Evolutionary conservation across 768 basidiomycete genomes (phyloP).

Genomic region (Cyathus striatus): DNA sequence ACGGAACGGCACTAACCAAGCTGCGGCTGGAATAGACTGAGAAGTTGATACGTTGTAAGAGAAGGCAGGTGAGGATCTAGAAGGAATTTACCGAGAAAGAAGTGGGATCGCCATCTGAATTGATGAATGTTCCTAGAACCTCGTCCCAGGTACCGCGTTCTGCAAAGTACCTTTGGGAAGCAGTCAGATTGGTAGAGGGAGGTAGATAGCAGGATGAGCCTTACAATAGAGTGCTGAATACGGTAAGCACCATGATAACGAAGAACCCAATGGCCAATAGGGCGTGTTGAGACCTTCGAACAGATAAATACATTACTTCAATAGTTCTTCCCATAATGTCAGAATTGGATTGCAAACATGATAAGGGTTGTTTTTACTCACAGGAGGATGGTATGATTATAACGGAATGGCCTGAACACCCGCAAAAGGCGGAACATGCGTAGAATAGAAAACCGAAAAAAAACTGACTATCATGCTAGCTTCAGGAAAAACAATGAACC

Average conservation of each 20-base stretch:
- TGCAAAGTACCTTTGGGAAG: slow-evolving; percentile 81
- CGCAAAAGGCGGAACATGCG: slow-evolving; percentile 85
- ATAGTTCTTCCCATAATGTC: slow-evolving; percentile 52
- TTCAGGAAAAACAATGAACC: not conserved
- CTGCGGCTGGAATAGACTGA: slow-evolving; percentile 35
- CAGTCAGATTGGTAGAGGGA: not conserved
- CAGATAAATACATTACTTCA: slow-evolving; percentile 89
- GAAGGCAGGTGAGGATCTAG: no score
- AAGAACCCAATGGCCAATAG: slow-evolving; percentile 86
- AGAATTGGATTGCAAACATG: not conserved
- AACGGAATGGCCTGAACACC: slow-evolving; percentile 86
- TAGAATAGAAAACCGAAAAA: slow-evolving; percentile 89
- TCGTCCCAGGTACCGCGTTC: slow-evolving; percentile 91
- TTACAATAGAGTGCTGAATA: slow-evolving; percentile 82
- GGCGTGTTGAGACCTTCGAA: slow-evolving; percentile 82
- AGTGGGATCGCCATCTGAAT: slow-evolving; percentile 78
- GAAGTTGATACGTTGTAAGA: not conserved
- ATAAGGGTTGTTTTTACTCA: slow-evolving; percentile 28
- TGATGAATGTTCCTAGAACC: slow-evolving; percentile 73
- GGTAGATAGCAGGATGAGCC: slow-evolving; percentile 15
- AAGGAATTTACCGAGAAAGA: slow-evolving; percentile 66
- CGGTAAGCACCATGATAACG: slow-evolving; percentile 79
- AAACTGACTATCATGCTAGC: slow-evolving; percentile 49
- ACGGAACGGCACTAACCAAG: slow-evolving; percentile 49
- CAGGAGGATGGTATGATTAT: slow-evolving; percentile 80